Evolutionary conservation across 2,329 filamentous ascomycete species (phyloP), one percentile per base, ranked within the genome.

Genomic region (Verruconis gallopava): DNA sequence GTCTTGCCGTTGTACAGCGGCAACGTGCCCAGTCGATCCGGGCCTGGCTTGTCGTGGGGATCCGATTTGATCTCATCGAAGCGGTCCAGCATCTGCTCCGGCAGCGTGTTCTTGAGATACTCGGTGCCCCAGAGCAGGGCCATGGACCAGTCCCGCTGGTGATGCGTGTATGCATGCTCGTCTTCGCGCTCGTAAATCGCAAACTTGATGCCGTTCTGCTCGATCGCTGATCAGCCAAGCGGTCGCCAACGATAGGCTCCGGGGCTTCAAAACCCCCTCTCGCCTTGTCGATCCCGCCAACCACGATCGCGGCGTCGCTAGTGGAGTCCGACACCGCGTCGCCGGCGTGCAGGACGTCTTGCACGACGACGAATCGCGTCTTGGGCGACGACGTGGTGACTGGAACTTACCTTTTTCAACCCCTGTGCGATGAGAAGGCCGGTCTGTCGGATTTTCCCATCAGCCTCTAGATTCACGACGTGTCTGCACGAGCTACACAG

Each of bases 141-240:
- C 46, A 51, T 49, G 18, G 43, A 40, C 49, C 48, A 51, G 40
- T 51, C 49, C 19, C 42, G 40, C 4, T 40, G 30, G 15, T 45
- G 19, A 33, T 44, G 15, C 11, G 15, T 37, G 39, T 42, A 40
- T 14, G 37, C 37, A 9, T 39, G 22, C 5, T 37, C 33, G 12
- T 43, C 37, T 15, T 48, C 46, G 14, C 35, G 25, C 36, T 50
- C 47, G 19, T 34, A 43, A 40, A 49, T 37, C 5, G 46, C 37
- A 41, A 32, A 44, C 4, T 14, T 25, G n/a, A 49, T 46, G 19
- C 45, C 47, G 33, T 46, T 42, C 48, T 48, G 37, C 17, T n/a
- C 14, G n/a, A n/a, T n/a, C n/a, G n/a, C n/a, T n/a, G n/a, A n/a
- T n/a, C n/a, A n/a, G n/a, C n/a, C n/a, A n/a, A n/a, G n/a, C n/a